Conservation (phyloP, 2,329 filamentous ascomycete species). For the Pseudogymnoascus sp. region DNA sequence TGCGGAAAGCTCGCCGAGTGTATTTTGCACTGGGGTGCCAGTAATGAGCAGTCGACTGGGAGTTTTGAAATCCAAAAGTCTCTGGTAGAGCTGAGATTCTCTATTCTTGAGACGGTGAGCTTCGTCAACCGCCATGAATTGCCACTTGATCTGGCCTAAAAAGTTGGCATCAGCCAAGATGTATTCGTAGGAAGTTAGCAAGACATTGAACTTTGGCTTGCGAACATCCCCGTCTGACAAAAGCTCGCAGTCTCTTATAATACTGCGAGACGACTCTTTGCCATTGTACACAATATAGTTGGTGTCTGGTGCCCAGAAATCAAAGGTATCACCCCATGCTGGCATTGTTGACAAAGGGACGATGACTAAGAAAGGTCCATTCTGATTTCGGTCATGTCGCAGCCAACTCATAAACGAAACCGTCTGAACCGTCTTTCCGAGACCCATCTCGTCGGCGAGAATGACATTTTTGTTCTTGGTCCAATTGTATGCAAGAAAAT, state of each 20-base stretch:
- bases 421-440: conserved; percentile 96
- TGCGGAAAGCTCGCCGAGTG: conserved; percentile 82
- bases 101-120: conserved; percentile 95
- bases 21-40: conserved; percentile 96
- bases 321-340: conserved; percentile 97
- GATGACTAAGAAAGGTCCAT: conserved; percentile 95
- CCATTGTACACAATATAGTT: conserved; percentile 98
- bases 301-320: conserved; percentile 88
- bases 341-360: conserved; percentile 95
- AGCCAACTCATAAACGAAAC: conserved; percentile 97
- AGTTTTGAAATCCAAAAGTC: conserved; percentile 76
- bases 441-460: conserved; percentile 95
- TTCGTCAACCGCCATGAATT: conserved; percentile 92
- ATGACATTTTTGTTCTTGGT: conserved; percentile 91
- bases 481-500: conserved; percentile 97
- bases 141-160: conserved; percentile 89
- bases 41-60: conserved; percentile 90
- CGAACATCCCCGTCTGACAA: conserved; percentile 78
- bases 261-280: conserved; percentile 74
- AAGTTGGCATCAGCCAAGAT: conserved; percentile 81
- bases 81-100: conserved; percentile 86
- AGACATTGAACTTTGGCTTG: conserved; percentile 93
- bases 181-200: conserved; percentile 96
- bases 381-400: conserved; percentile 78
- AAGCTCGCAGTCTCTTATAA: conserved; percentile 85